Conservation (phyloP, 1,284 basidiomycete species). For the Ustilago curta region DNA sequence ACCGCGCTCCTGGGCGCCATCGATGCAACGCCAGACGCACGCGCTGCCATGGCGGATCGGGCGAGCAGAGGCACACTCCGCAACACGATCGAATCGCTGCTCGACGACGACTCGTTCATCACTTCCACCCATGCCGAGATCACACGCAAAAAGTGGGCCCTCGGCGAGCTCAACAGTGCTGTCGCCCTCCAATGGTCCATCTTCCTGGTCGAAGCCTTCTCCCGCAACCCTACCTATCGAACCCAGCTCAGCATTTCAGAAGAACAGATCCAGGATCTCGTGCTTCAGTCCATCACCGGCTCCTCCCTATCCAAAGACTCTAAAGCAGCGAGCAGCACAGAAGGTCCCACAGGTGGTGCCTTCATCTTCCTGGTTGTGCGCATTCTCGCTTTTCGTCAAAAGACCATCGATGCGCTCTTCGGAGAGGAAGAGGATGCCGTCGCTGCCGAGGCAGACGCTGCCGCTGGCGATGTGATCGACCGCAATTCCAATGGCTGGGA, state of each 20-base stretch:
- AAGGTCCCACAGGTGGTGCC: slow-evolving; percentile 82
- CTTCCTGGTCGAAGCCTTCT: slow-evolving; percentile 70
- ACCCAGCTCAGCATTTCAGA: slow-evolving; percentile 57
- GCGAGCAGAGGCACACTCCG: slow-evolving; percentile 41
- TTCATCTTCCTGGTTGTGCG: slow-evolving; percentile 78
- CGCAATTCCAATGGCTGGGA: slow-evolving; percentile 60
- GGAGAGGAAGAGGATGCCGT: slow-evolving; percentile 73
- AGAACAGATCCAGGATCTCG: slow-evolving; percentile 57
- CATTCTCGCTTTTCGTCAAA: slow-evolving; percentile 69
- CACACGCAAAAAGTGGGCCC: slow-evolving; percentile 74
- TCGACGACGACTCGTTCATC: slow-evolving; percentile 66
- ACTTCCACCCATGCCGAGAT: slow-evolving; percentile 61
- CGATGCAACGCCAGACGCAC: slow-evolving; percentile 74
- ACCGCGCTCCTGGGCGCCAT: slow-evolving; percentile 77
- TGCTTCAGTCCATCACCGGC: slow-evolving; percentile 52
- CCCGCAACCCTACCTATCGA: slow-evolving; percentile 51
- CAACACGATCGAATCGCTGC: slow-evolving; percentile 43
- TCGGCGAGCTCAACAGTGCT: slow-evolving; percentile 80
- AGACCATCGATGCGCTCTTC: slow-evolving; percentile 69
- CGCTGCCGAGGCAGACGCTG: slow-evolving; percentile 51
- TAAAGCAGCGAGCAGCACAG: slow-evolving; percentile 75
- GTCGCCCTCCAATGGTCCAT: slow-evolving; percentile 87
- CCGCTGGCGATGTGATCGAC: slow-evolving; percentile 54
- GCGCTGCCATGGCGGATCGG: slow-evolving; percentile 48
- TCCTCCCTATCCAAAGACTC: slow-evolving; percentile 72